Evolutionary conservation across 257 asterid species (phyloP), one percentile per base, ranked within the genome.

Genomic region (Fraxinus anomala): DNA sequence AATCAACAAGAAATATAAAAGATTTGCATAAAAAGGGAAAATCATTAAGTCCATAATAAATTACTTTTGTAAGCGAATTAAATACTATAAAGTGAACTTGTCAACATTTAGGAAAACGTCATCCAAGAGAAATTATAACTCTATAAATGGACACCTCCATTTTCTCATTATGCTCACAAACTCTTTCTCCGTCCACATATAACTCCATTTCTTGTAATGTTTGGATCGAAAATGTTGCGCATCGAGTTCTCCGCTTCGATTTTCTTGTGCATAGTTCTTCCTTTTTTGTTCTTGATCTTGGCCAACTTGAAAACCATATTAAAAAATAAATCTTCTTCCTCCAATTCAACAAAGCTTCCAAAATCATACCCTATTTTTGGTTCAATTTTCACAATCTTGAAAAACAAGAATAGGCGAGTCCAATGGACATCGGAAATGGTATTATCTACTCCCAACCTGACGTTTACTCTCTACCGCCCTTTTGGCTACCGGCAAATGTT

Each of bases 401-500:
- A 78, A 34, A 89, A 90, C 79, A 81, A 68, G 14, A 74, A 89
- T 63, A 76, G 88, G 8, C 79, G 87, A 24, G 84, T 84, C 12
- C 91, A 88, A 69, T 92, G 97, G 97, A 78, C 81, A 0, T 82
- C 86, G 1, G 96, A 88, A 16, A 3, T 89, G 7, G 63, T 90
- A 1, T 70, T 17, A 2, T 79, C 81, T 37, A 68, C 85, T 0
- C 90, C 94, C 19, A 85, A 69, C 30, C 83, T 89, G 0, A 90
- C 96, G 4, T 89, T 89, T 90, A 84, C 86, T 23, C 93, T 92
- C 80, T 80, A 37, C 87, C 88, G 94, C 37, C 90, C 97, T 31
- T 23, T 89, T 7, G 89, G 90, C 28, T 42, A 73, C 76, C 82
- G 70, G 8, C 86, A 82, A 24, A 68, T 91, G 31, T 80, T 86